Base-by-base conservation (phyloP, 805 yeast species). In the Kockiozyma suomiensis region DNA sequence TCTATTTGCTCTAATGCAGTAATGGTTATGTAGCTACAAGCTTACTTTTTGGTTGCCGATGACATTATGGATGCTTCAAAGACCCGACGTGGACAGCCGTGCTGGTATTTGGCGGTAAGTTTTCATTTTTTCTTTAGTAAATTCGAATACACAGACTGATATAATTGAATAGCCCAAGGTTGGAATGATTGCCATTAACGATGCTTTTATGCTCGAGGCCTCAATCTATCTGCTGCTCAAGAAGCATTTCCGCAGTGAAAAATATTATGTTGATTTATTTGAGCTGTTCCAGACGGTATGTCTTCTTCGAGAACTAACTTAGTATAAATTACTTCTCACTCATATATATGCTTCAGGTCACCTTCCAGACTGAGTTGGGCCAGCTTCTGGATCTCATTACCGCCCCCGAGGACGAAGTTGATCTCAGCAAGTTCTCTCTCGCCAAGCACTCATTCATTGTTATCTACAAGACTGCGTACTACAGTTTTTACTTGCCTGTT, bases 1-100 rank as follows among this genome's bases (percentile, higher is more conserved):
- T 5, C 12, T 55, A 5, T 33, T 2, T 15, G 17, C 7, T 48
- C 1, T 21, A 35, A 17, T 10, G 19, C 12, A 4, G 19, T 42
- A 13, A 32, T 6, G 28, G 21, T n/a, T 0, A 7, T 41, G 4
- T 47, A 62, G 64, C 80, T 93, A 68, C 99, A 93, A 78, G 98
- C 97, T 1, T 94, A 90, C 75, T 94, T 94, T 81, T 81, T 94
- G 70, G 98, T 94, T 58, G 96, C 98, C 33, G 99, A 94, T 74
- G 99, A 94, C 74, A 94, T 94, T 85, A 94, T 94, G 99, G 99
- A 94, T 75, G 84, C 85, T 68, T 88, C 97, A 35, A 87, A 90
- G 74, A 94, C 99, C 43, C 88, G 99, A 81, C 87, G 99, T 75
- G 99, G 97, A 61, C 97, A 93, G 77, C 94, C 97, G 67, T 94